These are phyloP conservation scores for Bondarzewia mesenterica DNA, from an alignment of 1,284 basidiomycete species.

Conservation along the genomic window DNA sequence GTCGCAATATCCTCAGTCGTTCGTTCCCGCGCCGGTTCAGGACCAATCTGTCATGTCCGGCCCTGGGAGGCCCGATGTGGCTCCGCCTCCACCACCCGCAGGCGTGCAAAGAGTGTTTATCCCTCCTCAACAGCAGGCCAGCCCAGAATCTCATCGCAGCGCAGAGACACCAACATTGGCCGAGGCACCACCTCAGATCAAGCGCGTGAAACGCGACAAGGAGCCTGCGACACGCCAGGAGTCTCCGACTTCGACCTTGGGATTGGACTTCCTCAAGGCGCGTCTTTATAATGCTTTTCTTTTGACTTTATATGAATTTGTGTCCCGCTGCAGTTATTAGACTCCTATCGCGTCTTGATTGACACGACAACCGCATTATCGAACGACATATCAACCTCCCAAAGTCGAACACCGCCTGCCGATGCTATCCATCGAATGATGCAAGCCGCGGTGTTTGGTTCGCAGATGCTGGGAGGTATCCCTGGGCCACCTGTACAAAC, in stretches of 20 bases:
- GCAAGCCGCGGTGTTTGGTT: slow-evolving; percentile 43
- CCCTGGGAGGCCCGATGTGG: slow-evolving; percentile 1
- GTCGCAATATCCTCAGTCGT: slow-evolving; percentile 19
- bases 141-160: slow-evolving; percentile 7
- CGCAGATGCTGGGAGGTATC: slow-evolving; percentile 33
- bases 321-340: slow-evolving; percentile 26
- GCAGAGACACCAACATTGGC: slow-evolving; percentile 6
- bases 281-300: slow-evolving; percentile 5
- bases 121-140: slow-evolving; percentile 4
- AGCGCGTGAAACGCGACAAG: slow-evolving; percentile 14
- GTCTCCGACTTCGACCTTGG: slow-evolving; percentile 13
- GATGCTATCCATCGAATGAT: slow-evolving; percentile 38
- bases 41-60: slow-evolving; percentile 20
- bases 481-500: background rate
- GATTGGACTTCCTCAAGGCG: slow-evolving; percentile 50
- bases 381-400: slow-evolving; percentile 18
- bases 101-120: slow-evolving; percentile 8
- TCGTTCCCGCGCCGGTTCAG: slow-evolving; percentile 18
- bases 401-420: slow-evolving; percentile 20
- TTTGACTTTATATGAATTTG: slow-evolving; percentile 11
- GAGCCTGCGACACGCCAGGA: slow-evolving; percentile 9
- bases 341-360: slow-evolving; percentile 39
- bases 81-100: slow-evolving; percentile 3
- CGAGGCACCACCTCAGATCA: slow-evolving; percentile 13
- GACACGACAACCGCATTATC: slow-evolving; percentile 28